Base-by-base conservation (phyloP, 768 basidiomycete genomes). In the Lentinula edodes region DNA sequence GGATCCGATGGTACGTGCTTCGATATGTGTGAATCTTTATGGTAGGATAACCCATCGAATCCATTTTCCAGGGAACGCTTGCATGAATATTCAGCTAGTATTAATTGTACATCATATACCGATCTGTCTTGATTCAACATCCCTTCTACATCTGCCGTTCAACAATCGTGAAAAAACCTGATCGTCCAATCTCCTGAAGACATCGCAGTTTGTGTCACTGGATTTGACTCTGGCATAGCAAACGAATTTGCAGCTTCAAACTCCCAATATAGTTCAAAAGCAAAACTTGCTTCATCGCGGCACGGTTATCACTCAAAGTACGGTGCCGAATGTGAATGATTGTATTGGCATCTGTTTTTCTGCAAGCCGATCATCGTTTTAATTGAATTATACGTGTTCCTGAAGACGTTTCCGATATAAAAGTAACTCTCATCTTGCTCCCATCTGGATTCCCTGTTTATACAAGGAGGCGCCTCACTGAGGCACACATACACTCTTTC, bases 1-100 rank as follows among this genome's bases (percentile, higher is more conserved):
- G 94, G 95, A 98, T 72, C 91, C 92, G 3, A 89, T 93, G 90
- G 91, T 88, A 61, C 48, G 81, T 71, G 12, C 52, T 61, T n/a
- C 15, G 7, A 50, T n/a, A 23, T n/a, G 6, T 6, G 5, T 53
- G 3, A 52, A 18, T 12, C 1, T 51, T 6, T 6, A 51, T 38
- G 20, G 18, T 46, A 28, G 28, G 28, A 2, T 28, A 2, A 28
- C 28, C 28, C 28, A 28, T 28, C 20, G 23, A 18, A 18, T 23
- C 18, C 20, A n/a, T 9, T 5, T 57, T 60, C 23, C 56, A 72
- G 71, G 72, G 72, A 20, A 58, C 73, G 2, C 68, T 69, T 45
- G 70, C 69, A 15, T 69, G 60, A 67, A 28, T 15, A 15, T 23
- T 23, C 28, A 50, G 6, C 18, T 6, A 50, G 15, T 23, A 10